Evolutionary conservation across 2,329 filamentous ascomycete species (phyloP).

Genomic region (Ceratocystis lukuohia): DNA sequence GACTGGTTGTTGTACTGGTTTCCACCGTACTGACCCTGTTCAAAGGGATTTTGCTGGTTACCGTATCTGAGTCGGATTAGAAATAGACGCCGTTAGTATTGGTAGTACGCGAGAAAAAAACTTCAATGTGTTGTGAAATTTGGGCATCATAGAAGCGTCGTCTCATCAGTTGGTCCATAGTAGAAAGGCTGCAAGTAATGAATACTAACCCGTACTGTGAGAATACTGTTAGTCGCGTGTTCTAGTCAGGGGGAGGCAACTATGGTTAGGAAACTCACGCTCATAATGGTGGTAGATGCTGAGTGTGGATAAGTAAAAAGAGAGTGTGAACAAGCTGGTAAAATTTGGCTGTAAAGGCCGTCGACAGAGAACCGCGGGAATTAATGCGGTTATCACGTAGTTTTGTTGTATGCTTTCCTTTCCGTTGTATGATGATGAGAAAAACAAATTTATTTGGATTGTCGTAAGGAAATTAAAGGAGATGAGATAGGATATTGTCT

Average conservation of each 20-base stretch:
- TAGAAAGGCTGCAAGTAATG: conserved; percentile 14
- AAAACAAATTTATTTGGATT: neutral
- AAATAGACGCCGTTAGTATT: conserved; percentile 1
- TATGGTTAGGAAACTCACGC: conserved; percentile 7
- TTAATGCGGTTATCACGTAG: neutral
- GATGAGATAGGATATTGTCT: conserved; percentile 6
- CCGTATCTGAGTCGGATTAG: conserved; percentile 35
- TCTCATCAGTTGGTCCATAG: neutral
- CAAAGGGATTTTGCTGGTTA: conserved; percentile 42
- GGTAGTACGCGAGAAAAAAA: neutral
- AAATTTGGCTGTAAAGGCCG: neutral
- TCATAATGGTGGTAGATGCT: conserved; percentile 10
- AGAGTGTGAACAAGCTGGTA: neutral
- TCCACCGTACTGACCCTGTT: conserved; percentile 35
- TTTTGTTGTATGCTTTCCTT: neutral
- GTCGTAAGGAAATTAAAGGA: conserved; percentile 17
- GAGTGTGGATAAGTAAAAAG: conserved; percentile 1
- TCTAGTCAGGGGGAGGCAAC: neutral
- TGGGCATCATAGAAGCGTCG: neutral
- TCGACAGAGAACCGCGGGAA: neutral
- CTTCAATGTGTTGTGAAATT: neutral
- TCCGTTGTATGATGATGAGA: neutral
- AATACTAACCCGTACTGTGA: conserved; percentile 42
- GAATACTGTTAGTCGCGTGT: conserved; percentile 4
- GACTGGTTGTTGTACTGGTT: conserved; percentile 25